phyloP scores from a whole-genome alignment of 768 basidiomycete species.

The Naganishia kalamii region DNA sequence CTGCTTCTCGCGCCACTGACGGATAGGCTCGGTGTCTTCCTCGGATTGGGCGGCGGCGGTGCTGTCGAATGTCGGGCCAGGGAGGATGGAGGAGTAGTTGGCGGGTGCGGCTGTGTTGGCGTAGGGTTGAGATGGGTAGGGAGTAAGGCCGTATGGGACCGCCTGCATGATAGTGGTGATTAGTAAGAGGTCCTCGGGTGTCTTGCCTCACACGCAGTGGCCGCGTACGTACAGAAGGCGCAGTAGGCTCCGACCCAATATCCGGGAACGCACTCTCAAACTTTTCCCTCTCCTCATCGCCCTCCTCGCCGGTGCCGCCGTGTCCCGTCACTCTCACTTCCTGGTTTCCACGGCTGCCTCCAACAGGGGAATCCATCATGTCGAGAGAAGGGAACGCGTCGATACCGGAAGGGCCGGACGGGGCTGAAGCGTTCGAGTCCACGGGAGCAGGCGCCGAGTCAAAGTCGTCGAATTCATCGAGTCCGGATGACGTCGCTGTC shows the following conservation, averaged over 20 bases:
- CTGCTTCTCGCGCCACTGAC: constrained; percentile 82
- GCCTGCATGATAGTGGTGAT: neutral
- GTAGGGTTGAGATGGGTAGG: constrained; percentile 36
- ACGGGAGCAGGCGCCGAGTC: constrained; percentile 28
- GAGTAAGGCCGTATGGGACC: constrained; percentile 41
- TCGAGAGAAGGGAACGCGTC: constrained; percentile 38
- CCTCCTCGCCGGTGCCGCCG: constrained; percentile 36
- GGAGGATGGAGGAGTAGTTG: constrained; percentile 36
- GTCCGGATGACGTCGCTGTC: constrained; percentile 3
- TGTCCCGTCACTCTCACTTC: constrained; percentile 40
- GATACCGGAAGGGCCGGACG: constrained; percentile 24
- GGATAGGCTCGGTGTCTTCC: constrained; percentile 49
- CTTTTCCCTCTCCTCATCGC: constrained; percentile 34
- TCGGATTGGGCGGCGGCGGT: constrained; percentile 22
- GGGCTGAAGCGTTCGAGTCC: constrained; percentile 16
- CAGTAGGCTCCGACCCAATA: constrained; percentile 30
- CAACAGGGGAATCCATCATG: constrained; percentile 18
- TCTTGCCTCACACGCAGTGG: no score
- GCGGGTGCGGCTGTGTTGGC: constrained; percentile 22
- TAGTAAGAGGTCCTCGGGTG: neutral
- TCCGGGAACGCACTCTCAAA: constrained; percentile 45
- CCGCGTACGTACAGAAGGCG: constrained; percentile 31
- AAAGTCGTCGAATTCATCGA: constrained; percentile 13
- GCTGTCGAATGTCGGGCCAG: constrained; percentile 36
- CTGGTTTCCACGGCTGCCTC: neutral